Evolutionary conservation across 768 basidiomycete species (phyloP).

Genomic region (Rhodocollybia butyracea): DNA sequence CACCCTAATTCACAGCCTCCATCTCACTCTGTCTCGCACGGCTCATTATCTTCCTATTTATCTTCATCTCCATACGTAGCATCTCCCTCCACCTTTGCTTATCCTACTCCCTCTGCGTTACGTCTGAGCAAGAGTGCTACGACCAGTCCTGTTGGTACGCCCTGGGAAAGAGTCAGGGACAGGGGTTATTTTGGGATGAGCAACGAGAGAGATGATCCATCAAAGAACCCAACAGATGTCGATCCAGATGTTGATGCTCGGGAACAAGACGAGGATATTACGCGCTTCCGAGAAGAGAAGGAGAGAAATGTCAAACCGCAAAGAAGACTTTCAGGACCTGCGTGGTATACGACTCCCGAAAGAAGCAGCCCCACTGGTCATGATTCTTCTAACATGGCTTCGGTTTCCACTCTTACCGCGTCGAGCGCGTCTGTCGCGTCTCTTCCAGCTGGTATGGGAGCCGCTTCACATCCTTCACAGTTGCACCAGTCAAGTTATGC

Average conservation of each 20-base stretch:
- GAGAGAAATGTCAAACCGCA: neutral
- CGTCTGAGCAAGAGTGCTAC: constrained; percentile 60
- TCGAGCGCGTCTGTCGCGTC: neutral
- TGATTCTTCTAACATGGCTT: neutral
- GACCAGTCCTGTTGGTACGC: constrained; percentile 57
- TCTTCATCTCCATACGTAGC: constrained; percentile 14
- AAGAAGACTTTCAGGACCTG: constrained; percentile 3
- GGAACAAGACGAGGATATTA: neutral
- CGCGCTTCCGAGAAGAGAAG: neutral
- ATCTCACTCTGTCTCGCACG: constrained; percentile 1
- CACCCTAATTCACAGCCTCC: neutral
- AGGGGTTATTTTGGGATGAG: constrained; percentile 37
- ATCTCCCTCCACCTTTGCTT: constrained; percentile 7
- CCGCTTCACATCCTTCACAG: constrained; percentile 20
- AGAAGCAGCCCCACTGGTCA: neutral
- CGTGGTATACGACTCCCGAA: constrained; percentile 6
- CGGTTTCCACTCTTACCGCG: neutral
- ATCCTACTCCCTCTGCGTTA: constrained; percentile 6
- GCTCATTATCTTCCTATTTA: constrained; percentile 2
- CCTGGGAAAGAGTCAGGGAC: constrained; percentile 32
- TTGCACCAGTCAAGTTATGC: constrained; percentile 23
- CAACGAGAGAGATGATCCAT: constrained; percentile 28
- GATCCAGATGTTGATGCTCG: neutral
- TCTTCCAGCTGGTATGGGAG: constrained; percentile 12
- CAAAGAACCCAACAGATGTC: constrained; percentile 11